Base-by-base conservation (phyloP, 768 basidiomycete genomes). In the Sarcomyxa edulis region DNA sequence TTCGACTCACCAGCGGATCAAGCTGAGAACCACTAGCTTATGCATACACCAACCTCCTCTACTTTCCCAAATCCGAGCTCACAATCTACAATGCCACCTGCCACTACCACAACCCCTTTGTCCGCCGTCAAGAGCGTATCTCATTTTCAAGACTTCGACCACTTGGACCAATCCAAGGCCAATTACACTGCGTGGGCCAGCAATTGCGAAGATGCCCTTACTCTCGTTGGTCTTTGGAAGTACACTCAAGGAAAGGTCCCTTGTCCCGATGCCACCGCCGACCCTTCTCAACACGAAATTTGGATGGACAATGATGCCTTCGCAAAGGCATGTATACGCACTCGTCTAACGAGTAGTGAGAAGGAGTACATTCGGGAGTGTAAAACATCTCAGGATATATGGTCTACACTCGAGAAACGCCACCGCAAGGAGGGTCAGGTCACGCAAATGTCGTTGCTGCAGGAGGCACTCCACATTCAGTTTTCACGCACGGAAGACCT, bases 391-490 rank as follows among this genome's bases (percentile, higher is more conserved):
- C 9, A 31, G 11, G 37, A 30, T 5, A 21, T 44, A n/a, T 56
- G 49, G 48, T 9, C 3, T n/a, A 31, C 34, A 0, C 39, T 59
- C 1, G 35, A 30, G 8, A 27, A 24, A 0, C 33, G 51, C 0
- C 55, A 57, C 23, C 33, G 41, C n/a, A 22, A 54, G 19, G 27
- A 48, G 5, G 54, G 46, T 1, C 43, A 45, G 0, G 41, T 52
- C 9, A 37, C 42, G 0, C 54, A 57, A 16, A 45, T 50, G 7
- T 46, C 40, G 0, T 43, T 54, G 9, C 41, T 56, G 1, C 38
- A 54, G 6, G 43, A 49, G 6, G 40, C 44, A 2, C 31, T 52
- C 8, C 14, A 18, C 3, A 34, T 50, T 5, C 29, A 35, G 8
- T 51, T 45, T 20, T 25, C 27, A 1, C 22, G 28, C 2, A 16